These are phyloP conservation scores for Coniochaeta prunicola DNA, from an alignment of 2,329 filamentous ascomycete species.

Conservation along the genomic window DNA sequence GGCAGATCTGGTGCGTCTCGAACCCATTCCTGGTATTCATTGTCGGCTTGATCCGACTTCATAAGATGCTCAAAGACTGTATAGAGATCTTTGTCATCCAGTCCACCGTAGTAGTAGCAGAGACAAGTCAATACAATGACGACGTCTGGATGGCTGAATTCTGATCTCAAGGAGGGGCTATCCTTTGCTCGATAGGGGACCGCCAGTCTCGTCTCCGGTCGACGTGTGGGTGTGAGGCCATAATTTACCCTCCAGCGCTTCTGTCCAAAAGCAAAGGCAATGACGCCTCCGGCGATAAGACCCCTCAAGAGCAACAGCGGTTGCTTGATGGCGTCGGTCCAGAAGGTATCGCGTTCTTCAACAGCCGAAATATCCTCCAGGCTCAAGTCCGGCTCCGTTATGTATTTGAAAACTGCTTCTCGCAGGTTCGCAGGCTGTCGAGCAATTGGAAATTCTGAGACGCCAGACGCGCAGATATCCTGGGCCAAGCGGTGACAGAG, in stretches of 20 bases:
- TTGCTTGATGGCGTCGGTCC: conserved; percentile 21
- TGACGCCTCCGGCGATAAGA: conserved; percentile 46
- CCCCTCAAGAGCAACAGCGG: conserved; percentile 44
- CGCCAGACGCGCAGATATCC: background rate
- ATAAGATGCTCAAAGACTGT: conserved; percentile 37
- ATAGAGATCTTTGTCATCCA: conserved; percentile 42
- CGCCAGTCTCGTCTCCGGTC: conserved; percentile 36
- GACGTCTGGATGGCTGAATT: conserved; percentile 57
- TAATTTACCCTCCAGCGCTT: conserved; percentile 63
- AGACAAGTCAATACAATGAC: conserved; percentile 48
- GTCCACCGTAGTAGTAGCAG: conserved; percentile 49
- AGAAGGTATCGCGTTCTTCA: conserved; percentile 27
- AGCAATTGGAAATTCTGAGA: conserved; percentile 3
- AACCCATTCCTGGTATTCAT: conserved; percentile 46
- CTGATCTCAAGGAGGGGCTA: conserved; percentile 43
- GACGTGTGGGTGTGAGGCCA: conserved; percentile 39
- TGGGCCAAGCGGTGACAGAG: background rate
- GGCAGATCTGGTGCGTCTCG: conserved; percentile 24
- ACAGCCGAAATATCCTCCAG: conserved; percentile 22
- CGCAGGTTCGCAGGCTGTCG: background rate
- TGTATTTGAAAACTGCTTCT: conserved; percentile 21
- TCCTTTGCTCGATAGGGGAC: conserved; percentile 57
- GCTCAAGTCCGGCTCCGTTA: conserved; percentile 27
- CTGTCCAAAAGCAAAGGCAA: conserved; percentile 42
- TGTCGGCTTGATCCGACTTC: conserved; percentile 40